Conservation (phyloP, 1,284 basidiomycete genomes). For the Dichomitus squalens region DNA sequence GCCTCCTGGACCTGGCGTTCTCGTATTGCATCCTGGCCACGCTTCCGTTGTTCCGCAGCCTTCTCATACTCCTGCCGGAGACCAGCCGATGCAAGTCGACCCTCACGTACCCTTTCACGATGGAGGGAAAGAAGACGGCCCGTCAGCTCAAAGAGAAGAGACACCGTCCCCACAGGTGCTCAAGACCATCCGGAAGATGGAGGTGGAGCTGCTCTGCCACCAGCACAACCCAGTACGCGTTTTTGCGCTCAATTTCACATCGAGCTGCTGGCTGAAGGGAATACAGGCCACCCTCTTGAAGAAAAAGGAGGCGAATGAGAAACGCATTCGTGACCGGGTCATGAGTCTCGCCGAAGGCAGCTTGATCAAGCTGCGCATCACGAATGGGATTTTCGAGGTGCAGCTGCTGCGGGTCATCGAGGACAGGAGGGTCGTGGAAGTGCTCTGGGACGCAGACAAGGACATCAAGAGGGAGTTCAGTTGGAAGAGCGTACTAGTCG, state of each 20-base stretch:
- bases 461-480: constrained; percentile 73
- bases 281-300: constrained; percentile 66
- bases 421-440: constrained; percentile 68
- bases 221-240: constrained; percentile 81
- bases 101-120: neutral
- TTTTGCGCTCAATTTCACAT: neutral
- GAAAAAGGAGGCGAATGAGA: constrained; percentile 49
- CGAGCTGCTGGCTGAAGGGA: neutral
- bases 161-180: constrained; percentile 49
- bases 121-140: too few species aligned
- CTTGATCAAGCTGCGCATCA: constrained; percentile 76
- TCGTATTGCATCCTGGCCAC: neutral
- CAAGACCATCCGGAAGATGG: constrained; percentile 68
- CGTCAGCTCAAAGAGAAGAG: neutral
- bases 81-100: constrained; percentile 20
- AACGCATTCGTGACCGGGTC: neutral
- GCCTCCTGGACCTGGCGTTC: constrained; percentile 8
- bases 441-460: constrained; percentile 68
- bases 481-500: constrained; percentile 71
- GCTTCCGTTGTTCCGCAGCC: neutral
- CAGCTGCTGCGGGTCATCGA: constrained; percentile 71
- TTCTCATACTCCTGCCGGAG: neutral
- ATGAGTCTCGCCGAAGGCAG: neutral
- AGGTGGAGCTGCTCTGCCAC: constrained; percentile 74
- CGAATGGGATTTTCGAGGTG: constrained; percentile 80